Base-by-base conservation (phyloP, 495 filamentous ascomycete species). In the Xylaria longipes region DNA sequence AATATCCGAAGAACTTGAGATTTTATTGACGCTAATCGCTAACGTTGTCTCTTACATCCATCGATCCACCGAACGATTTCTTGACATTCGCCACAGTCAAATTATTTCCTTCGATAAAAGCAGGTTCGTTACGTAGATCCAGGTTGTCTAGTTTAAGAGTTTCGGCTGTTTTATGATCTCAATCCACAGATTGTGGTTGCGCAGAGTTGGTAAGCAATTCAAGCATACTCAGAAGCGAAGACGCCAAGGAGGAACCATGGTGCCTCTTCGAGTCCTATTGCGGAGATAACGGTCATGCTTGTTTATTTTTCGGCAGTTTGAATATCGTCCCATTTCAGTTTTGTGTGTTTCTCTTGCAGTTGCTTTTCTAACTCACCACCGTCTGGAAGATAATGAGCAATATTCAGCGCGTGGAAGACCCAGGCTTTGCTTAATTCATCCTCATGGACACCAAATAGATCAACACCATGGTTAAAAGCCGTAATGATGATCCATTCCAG, bases 391-490 rank as follows among this genome's bases (percentile, higher is more conserved):
- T 86, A 84, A 61, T 85, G 83, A 20, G 92, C 89, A 67, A 97
- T 69, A 7, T 82, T 82, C 65, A 94, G 82, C 0, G 93, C 90
- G 77, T 90, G 90, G 45, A 82, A 81, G 7, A 87, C 90, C 93
- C 92, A 95, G 29, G 82, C 79, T 72, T 84, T 85, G 65, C 88
- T 91, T 5, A 83, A 82, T 35, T 83, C 85, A 64, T 90, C 87
- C 61, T 90, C 84, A 0, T 82, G 81, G 4, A 74, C 76, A 17
- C 88, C 82, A 71, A 92, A 94, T 54, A 91, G 88, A 71, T 96
- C 93, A 27, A 94, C 86, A 0, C 91, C 91, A 52, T 86, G 88
- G 72, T 97, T 97, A 83, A 96, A 97, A 0, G 90, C 80, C 3
- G 86, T 89, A 0, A 88, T 88, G 1, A 90, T 90, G 37, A 98